phyloP scores from a whole-genome alignment of 352 stramenopile species.

The Phytophthora constricta region DNA sequence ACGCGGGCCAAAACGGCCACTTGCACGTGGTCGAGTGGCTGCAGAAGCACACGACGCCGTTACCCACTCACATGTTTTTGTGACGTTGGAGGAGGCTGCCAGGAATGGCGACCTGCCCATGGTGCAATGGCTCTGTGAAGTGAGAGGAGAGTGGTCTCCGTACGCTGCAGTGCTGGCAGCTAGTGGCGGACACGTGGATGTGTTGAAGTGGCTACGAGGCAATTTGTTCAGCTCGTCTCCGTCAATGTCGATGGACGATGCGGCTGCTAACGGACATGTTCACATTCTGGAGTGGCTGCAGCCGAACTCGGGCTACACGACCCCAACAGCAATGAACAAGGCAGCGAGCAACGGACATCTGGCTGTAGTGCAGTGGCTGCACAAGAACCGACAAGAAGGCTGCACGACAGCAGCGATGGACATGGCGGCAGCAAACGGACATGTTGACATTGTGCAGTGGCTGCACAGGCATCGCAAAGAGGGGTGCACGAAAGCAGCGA shows the following conservation, averaged over 20 bases:
- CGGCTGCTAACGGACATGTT: conserved; percentile 29
- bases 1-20: conserved; percentile 38
- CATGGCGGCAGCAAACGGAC: conserved; percentile 26
- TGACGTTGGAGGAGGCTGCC: conserved; percentile 42
- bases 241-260: conserved; percentile 37
- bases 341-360: conserved; percentile 35
- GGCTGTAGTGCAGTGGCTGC: conserved; percentile 36
- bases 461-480: conserved; percentile 29
- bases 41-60: conserved; percentile 42
- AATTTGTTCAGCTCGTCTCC: conserved; percentile 33
- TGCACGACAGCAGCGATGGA: conserved; percentile 39
- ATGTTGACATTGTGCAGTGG: conserved; percentile 39
- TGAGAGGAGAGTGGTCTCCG: conserved; percentile 36
- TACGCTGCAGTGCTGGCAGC: conserved; percentile 42
- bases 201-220: conserved; percentile 33
- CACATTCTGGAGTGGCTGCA: conserved; percentile 39
- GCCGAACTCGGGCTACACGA: conserved; percentile 25
- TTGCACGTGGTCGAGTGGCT: conserved; percentile 45
- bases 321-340: conserved; percentile 34
- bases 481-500: conserved; percentile 36
- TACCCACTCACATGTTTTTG: conserved; percentile 50
- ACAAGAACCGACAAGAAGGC: conserved; percentile 37
- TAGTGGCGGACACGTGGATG: conserved; percentile 40
- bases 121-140: conserved; percentile 43
- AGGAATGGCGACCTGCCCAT: conserved; percentile 41